These are phyloP conservation scores for Penicillium simplicissimum DNA, from an alignment of 495 filamentous ascomycete genomes.

Conservation along the genomic window DNA sequence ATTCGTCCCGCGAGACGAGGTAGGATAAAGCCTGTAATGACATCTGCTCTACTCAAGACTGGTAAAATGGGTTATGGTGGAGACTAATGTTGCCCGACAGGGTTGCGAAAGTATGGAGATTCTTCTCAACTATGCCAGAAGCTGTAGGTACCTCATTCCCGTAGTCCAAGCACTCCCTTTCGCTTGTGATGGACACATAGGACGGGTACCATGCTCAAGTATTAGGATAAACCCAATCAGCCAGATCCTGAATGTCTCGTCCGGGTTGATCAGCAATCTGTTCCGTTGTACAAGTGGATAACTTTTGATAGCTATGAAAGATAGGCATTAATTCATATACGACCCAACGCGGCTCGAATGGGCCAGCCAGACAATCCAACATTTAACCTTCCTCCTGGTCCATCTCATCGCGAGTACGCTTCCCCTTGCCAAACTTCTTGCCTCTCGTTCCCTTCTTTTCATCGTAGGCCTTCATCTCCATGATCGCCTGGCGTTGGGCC, in stretches of 20 bases:
- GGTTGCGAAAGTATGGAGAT: too few species aligned
- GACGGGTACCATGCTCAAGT: too few species aligned
- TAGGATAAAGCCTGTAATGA: background rate
- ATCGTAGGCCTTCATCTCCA: conserved; percentile 79
- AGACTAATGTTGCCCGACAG: too few species aligned
- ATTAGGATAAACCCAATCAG: too few species aligned
- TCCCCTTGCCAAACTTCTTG: conserved; percentile 58
- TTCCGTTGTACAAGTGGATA: background rate
- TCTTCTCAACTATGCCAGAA: too few species aligned
- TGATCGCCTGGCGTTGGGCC: conserved; percentile 78
- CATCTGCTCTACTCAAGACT: background rate
- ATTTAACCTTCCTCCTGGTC: conserved; percentile 69
- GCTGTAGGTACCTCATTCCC: too few species aligned
- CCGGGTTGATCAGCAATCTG: background rate
- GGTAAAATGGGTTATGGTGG: too few species aligned
- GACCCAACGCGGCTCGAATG: conserved; percentile 7
- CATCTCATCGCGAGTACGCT: conserved; percentile 73
- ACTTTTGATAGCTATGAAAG: conserved; percentile 4
- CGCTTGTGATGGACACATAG: too few species aligned
- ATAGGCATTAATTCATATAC: conserved; percentile 12
- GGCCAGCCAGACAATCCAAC: conserved; percentile 11
- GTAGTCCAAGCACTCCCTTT: too few species aligned
- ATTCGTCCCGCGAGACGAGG: background rate
- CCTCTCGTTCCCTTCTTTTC: conserved; percentile 73
- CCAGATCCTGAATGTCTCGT: background rate